phyloP scores from a whole-genome alignment of 73 alveolate species.

The Paramecium biaurelia region DNA sequence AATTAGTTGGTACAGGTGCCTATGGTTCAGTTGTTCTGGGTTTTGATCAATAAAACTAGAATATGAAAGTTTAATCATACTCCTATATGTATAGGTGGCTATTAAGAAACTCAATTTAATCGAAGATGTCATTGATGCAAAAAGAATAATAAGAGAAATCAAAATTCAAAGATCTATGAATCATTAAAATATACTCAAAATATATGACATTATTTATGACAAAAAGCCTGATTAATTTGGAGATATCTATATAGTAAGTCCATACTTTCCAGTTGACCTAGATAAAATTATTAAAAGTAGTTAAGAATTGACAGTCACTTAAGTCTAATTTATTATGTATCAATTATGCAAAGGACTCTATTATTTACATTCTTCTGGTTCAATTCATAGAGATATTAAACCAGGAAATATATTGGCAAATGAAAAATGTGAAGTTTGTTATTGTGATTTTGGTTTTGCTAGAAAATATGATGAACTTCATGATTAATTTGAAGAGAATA shows the following conservation, averaged over 20 bases:
- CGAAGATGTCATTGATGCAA: slow-evolving; percentile 88
- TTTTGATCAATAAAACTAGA: slow-evolving; percentile 71
- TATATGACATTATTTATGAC: slow-evolving; percentile 69
- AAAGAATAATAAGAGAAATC: slow-evolving; percentile 85
- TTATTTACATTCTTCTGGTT: slow-evolving; percentile 76
- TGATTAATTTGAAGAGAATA: slow-evolving; percentile 26
- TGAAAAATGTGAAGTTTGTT: slow-evolving; percentile 76
- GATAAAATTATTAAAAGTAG: slow-evolving; percentile 73
- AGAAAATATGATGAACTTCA: slow-evolving; percentile 69
- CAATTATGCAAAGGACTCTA: slow-evolving; percentile 57
- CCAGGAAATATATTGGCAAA: slow-evolving; percentile 81
- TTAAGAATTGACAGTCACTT: slow-evolving; percentile 46
- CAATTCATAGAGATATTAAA: slow-evolving; percentile 90
- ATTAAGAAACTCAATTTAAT: slow-evolving; percentile 86
- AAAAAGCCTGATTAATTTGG: slow-evolving; percentile 57
- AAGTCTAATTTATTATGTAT: slow-evolving; percentile 55
- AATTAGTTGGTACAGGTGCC: slow-evolving; percentile 78
- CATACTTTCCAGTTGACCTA: slow-evolving; percentile 87
- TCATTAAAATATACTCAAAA: slow-evolving; percentile 76
- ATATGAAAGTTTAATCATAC: background rate
- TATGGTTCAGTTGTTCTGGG: slow-evolving; percentile 90
- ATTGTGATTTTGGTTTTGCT: slow-evolving; percentile 90
- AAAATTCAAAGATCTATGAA: slow-evolving; percentile 75
- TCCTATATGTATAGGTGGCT: slow-evolving; percentile 76
- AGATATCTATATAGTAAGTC: slow-evolving; percentile 84